Percentiles rank a stretch among this genome's conserved stretches.
Conservation (phyloP, 2,329 filamentous ascomycete genomes). For the Cladosporium sp. region DNA sequence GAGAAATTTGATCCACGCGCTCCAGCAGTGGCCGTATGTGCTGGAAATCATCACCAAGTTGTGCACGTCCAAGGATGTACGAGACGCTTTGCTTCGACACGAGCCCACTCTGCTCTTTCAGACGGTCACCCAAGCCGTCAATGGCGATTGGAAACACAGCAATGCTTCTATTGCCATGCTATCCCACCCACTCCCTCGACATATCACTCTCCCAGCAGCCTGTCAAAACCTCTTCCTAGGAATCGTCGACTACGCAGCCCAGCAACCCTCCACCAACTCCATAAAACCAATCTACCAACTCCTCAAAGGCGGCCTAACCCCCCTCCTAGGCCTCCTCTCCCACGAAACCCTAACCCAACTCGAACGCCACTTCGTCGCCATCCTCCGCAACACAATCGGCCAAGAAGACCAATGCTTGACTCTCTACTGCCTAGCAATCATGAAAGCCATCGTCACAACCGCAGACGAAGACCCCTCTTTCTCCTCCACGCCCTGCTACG, state of each 20-base stretch:
- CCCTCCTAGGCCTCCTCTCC: slow-evolving; percentile 27
- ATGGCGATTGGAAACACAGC: slow-evolving; percentile 20
- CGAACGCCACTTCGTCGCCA: slow-evolving; percentile 29
- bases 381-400: slow-evolving; percentile 25
- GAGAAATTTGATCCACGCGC: slow-evolving; percentile 43
- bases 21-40: slow-evolving; percentile 49
- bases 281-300: slow-evolving; percentile 31
- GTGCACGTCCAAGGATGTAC: slow-evolving; percentile 27
- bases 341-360: slow-evolving; percentile 24
- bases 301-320: slow-evolving; percentile 28
- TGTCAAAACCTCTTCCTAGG: slow-evolving; percentile 30
- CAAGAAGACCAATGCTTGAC: slow-evolving; percentile 28
- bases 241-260: slow-evolving; percentile 27
- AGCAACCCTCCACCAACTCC: slow-evolving; percentile 21
- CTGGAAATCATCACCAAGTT: slow-evolving; percentile 47
- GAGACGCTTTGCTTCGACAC: slow-evolving; percentile 29
- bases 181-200: slow-evolving; percentile 25
- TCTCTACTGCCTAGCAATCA: slow-evolving; percentile 34
- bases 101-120: slow-evolving; percentile 29
- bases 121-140: slow-evolving; percentile 25
- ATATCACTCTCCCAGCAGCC: slow-evolving; percentile 28
- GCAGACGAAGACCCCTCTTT: slow-evolving; percentile 20
- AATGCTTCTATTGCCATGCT: slow-evolving; percentile 26
- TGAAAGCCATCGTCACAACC: slow-evolving; percentile 26
- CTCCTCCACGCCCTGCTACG: slow-evolving; percentile 14